Base-by-base conservation (phyloP, 2,329 filamentous ascomycete species). In the Sporothrix brasiliensis region DNA sequence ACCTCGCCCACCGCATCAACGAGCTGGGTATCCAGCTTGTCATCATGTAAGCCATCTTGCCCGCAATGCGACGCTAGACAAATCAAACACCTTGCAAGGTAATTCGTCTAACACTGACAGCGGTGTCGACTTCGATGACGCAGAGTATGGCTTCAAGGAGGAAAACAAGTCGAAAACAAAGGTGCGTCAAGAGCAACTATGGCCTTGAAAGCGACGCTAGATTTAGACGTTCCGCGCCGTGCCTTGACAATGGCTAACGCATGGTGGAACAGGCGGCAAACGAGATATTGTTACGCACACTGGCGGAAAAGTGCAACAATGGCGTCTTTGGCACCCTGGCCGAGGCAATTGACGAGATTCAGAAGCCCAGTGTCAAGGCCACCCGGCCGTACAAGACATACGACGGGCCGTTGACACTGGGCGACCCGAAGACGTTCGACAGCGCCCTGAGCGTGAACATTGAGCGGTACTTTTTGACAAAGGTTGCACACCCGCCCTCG, bases 111-210 rank as follows among this genome's bases (percentile, higher is more conserved):
- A 19, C 10, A 56, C 69, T 73, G 56, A 67, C 54, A 94, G 91
- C 69, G 95, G 95, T 16, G 88, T 97, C 21, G 95, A 99, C 78
- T 98, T 99, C 79, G 93, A 99, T 77, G 93, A 97, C 78, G 78
- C 88, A 0, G 93, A 97, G 2, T 97, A 91, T 77, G 94, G 94
- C 54, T 92, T 92, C 77, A 97, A 97, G 79, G 94, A 98, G 80
- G 93, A 97, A 78, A 87, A 91, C 74, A 99, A 99, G 78, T 82
- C 89, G 21, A 74, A 49, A 13, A 30, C 41, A 19, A 69, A 60
- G 67, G 41, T 69, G 10, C 6, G 34, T 2, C n/a, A 19, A 11
- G 14, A 10, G 10, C 2, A 2, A 7, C n/a, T 10, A 14, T 19
- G 13, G 27, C 16, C 47, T 13, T 19, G 7, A 41, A 41, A 11